Conservation (phyloP, 1,139 yeast genomes). For the Debaryomyces fabryi region DNA sequence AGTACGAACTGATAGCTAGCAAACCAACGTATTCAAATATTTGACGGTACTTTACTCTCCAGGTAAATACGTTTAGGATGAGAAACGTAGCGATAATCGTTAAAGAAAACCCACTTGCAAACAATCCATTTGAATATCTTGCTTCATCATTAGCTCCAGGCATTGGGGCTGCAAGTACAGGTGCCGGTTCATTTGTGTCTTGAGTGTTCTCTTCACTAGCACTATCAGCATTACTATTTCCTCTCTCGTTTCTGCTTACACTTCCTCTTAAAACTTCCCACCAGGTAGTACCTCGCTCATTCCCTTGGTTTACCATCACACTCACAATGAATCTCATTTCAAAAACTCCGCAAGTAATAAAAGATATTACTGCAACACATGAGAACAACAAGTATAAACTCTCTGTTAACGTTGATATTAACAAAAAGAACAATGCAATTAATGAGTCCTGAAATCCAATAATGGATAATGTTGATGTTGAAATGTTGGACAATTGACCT, state of each 20-base stretch:
- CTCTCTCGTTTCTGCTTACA: constrained; percentile 15
- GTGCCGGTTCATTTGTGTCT: constrained; percentile 13
- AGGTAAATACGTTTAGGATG: constrained; percentile 57
- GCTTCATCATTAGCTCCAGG: constrained; percentile 48
- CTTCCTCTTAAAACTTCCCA: constrained; percentile 63
- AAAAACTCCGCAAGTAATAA: constrained; percentile 72
- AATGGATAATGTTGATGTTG: constrained; percentile 48
- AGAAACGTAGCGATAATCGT: constrained; percentile 63
- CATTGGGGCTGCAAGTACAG: constrained; percentile 16
- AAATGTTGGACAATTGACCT: constrained; percentile 58
- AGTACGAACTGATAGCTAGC: constrained; percentile 63
- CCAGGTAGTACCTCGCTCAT: constrained; percentile 68
- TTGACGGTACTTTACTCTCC: constrained; percentile 63
- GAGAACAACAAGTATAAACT: constrained; percentile 67
- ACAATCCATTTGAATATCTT: constrained; percentile 59
- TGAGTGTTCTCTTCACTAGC: constrained; percentile 11
- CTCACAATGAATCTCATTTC: constrained; percentile 76
- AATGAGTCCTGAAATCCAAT: constrained; percentile 79
- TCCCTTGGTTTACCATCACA: constrained; percentile 71
- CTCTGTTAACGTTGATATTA: constrained; percentile 57
- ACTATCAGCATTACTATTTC: constrained; percentile 11
- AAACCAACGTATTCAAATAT: constrained; percentile 60
- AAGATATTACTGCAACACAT: constrained; percentile 69
- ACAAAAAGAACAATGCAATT: constrained; percentile 60
- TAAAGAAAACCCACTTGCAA: constrained; percentile 62